Evolutionary conservation across 1,139 yeast genomes (phyloP), one percentile per base, ranked within the genome.

Genomic region (Diutina pseudorugosa): DNA sequence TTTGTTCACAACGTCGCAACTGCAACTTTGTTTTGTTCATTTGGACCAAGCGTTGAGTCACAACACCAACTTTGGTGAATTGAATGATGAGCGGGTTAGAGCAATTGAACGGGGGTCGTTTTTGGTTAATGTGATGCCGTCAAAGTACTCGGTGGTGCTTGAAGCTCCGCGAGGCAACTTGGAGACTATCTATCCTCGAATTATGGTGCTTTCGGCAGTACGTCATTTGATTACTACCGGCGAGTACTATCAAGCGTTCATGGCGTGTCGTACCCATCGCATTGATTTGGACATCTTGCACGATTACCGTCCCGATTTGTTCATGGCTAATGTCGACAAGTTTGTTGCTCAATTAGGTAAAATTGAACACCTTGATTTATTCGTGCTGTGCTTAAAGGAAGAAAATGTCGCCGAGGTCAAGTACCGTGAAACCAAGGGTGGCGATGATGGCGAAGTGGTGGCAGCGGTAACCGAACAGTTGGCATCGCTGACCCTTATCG

Each of bases 141-240:
- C 95, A 0, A 85, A 80, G 55, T 83, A 90, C 54, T 80, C 94
- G 0, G 90, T 94, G 18, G 82, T 88, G 2, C 72, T 94, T 53
- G 96, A 94, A 66, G 97, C 97, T 3, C 95, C 95, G 55, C 79
- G 99, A 65, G 99, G 99, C 56, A 94, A 94, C 61, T 71, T 93
- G 58, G 99, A 94, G 66, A 90, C 98, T 0, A 85, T 94, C 36
- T 85, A 82, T 62, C 98, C 99, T 11, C 77, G 98, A 65, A 86
- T 93, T 50, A 82, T 93, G 86, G 95, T 93, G 14, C 72, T 94
- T 51, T 77, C 89, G 12, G 95, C 85, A 19, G 94, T 94, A 18
- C 77, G 98, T 59, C 73, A 77, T 51, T 76, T 77, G 60, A 88
- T 94, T 56, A 72, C 75, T 42, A 68, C 70, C 0, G 71, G 70